Percentiles rank a stretch among this genome's conserved stretches.
These are phyloP conservation scores for Crotalaria pallida DNA, from an alignment of 306 rosid species.

Conservation along the genomic window DNA sequence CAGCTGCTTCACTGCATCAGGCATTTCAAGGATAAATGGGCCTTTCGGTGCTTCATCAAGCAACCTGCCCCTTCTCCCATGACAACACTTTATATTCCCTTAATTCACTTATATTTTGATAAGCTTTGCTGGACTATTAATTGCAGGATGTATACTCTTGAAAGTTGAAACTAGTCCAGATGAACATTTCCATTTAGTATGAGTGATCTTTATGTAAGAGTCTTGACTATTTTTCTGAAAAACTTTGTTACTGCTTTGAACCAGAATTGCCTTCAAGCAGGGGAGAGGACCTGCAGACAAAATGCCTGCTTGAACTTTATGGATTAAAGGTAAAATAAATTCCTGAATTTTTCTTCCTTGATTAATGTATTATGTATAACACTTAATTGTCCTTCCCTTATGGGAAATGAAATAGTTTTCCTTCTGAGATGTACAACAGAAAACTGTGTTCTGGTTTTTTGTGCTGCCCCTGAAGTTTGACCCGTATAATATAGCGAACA, in stretches of 20 bases:
- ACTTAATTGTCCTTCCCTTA: constrained; percentile 3
- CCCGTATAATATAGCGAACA: constrained; percentile 8
- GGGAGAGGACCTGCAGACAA: constrained; percentile 94
- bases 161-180: too few species aligned
- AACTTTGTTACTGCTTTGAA: constrained; percentile 30
- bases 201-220: neutral
- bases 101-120: neutral
- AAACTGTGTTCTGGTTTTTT: neutral
- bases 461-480: constrained; percentile 1
- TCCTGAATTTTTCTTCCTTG: constrained; percentile 20
- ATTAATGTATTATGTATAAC: neutral
- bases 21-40: neutral
- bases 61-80: neutral
- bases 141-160: neutral
- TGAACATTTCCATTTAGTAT: neutral
- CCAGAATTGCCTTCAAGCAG: constrained; percentile 89
- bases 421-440: neutral
- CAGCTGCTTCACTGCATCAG: neutral
- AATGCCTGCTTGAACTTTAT: constrained; percentile 88
- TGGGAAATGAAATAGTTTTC: neutral
- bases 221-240: constrained; percentile 6
- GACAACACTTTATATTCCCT: neutral
- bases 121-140: neutral
- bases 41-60: neutral
- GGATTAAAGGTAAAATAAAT: constrained; percentile 84